A percentile compares a stretch with the other conserved stretches of the same genome.
These are phyloP conservation scores for Fusarium falciforme DNA, from an alignment of 2,329 filamentous ascomycete species.

Conservation along the genomic window DNA sequence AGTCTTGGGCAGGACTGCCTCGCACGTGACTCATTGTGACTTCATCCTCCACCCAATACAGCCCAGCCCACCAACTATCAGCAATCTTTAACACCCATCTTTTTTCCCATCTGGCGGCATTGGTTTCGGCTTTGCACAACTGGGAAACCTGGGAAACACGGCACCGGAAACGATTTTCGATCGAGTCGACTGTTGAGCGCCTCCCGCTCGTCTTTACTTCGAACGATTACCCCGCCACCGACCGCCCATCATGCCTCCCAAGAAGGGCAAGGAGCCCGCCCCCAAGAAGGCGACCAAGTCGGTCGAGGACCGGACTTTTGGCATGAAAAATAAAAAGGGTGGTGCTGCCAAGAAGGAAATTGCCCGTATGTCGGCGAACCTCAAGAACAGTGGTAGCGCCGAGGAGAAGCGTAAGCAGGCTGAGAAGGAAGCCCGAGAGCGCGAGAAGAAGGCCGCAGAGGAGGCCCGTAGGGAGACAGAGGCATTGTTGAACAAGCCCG, in stretches of 20 bases:
- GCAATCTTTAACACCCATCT: constrained; percentile 39
- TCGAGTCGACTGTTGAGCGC: constrained; percentile 3
- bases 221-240: constrained; percentile 44
- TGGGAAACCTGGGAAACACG: constrained; percentile 12
- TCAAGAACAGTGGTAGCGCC: constrained; percentile 79
- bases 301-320: constrained; percentile 96
- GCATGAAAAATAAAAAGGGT: constrained; percentile 99
- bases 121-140: constrained; percentile 25
- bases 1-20: constrained; percentile 26
- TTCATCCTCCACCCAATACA: constrained; percentile 44
- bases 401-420: constrained; percentile 86
- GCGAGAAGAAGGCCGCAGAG: constrained; percentile 92
- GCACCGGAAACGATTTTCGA: not conserved
- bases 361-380: constrained; percentile 80
- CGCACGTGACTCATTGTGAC: constrained; percentile 44
- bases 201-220: constrained; percentile 24
- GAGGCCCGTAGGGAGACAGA: constrained; percentile 83
- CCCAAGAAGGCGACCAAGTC: constrained; percentile 72
- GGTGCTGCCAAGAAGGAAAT: constrained; percentile 91
- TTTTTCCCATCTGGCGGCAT: constrained; percentile 32
- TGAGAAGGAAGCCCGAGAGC: constrained; percentile 75
- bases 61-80: constrained; percentile 46
- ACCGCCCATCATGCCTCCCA: constrained; percentile 76
- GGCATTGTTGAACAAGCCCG: constrained; percentile 87
- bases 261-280: constrained; percentile 66